These are phyloP conservation scores for Hippophae rhamnoides DNA, from an alignment of 306 rosid genomes.

Conservation along the genomic window DNA sequence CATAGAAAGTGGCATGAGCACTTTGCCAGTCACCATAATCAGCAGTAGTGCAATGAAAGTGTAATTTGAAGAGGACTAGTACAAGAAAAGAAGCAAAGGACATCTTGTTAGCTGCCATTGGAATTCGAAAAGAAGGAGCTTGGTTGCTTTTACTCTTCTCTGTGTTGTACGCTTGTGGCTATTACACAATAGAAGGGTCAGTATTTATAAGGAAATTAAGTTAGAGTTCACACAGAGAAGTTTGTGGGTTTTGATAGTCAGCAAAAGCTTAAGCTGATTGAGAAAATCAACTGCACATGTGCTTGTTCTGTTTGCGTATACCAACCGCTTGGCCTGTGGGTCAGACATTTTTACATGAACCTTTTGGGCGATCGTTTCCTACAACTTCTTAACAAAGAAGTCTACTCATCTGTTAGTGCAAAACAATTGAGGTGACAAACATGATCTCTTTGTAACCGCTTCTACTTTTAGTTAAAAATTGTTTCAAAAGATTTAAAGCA, in stretches of 20 bases:
- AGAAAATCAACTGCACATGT: slow-evolving; percentile 60
- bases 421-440: too few relatives aligned
- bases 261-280: slow-evolving; percentile 10
- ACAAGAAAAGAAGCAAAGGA: slow-evolving; percentile 19
- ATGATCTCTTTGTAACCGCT: too few relatives aligned
- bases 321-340: slow-evolving; percentile 46
- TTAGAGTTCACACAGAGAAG: too few relatives aligned
- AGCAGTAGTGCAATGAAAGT: slow-evolving; percentile 22
- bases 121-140: not conserved
- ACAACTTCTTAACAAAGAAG: too few relatives aligned
- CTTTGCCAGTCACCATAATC: slow-evolving; percentile 58
- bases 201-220: slow-evolving; percentile 40
- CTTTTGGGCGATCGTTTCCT: too few relatives aligned
- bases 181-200: slow-evolving; percentile 22
- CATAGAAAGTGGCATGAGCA: slow-evolving; percentile 88
- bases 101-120: slow-evolving; percentile 36
- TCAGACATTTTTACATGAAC: slow-evolving; percentile 29
- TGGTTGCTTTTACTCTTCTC: slow-evolving; percentile 1
- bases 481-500: too few relatives aligned
- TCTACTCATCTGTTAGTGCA: too few relatives aligned
- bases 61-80: slow-evolving; percentile 19
- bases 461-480: too few relatives aligned
- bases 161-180: slow-evolving; percentile 19
- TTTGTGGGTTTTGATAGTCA: not conserved
- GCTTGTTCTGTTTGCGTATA: slow-evolving; percentile 40